These are phyloP conservation scores for Globisporangium rhizosaccharum DNA, from an alignment of 352 stramenopile genomes.

Conservation along the genomic window DNA sequence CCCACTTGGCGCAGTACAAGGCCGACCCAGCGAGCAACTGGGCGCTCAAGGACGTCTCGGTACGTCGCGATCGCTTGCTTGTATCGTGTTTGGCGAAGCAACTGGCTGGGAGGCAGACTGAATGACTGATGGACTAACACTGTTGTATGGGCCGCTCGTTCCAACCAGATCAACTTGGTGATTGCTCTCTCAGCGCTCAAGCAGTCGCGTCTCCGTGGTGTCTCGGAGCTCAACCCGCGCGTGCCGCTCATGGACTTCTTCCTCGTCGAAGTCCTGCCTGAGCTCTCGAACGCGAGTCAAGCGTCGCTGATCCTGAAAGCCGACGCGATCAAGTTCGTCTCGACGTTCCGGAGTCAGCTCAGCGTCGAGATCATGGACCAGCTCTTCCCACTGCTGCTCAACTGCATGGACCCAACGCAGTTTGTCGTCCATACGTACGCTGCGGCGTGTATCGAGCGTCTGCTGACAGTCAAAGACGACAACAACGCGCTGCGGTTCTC, in stretches of 20 bases:
- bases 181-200: constrained; percentile 94
- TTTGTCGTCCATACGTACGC: constrained; percentile 99
- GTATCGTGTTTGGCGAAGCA: background rate
- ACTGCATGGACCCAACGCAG: constrained; percentile 75
- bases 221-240: constrained; percentile 92
- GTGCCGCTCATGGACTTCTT: constrained; percentile 98
- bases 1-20: constrained; percentile 91
- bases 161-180: constrained; percentile 86
- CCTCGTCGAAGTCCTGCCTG: constrained; percentile 89
- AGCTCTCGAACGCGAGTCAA: constrained; percentile 85
- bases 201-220: constrained; percentile 89
- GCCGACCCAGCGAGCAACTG: constrained; percentile 85
- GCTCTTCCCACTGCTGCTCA: constrained; percentile 91
- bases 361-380: constrained; percentile 88
- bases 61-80: constrained; percentile 33
- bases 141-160: background rate
- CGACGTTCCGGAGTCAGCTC: constrained; percentile 97
- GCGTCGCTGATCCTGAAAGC: constrained; percentile 93
- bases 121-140: background rate
- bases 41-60: constrained; percentile 94
- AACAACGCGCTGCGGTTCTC: constrained; percentile 58
- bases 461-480: constrained; percentile 93
- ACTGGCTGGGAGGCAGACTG: background rate
- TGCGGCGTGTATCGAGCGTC: constrained; percentile 93
- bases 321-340: constrained; percentile 98